Percentiles rank a stretch among this genome's conserved stretches.
Evolutionary conservation across 1,284 basidiomycete genomes (phyloP).

Genomic region (Ustilago nuda): DNA sequence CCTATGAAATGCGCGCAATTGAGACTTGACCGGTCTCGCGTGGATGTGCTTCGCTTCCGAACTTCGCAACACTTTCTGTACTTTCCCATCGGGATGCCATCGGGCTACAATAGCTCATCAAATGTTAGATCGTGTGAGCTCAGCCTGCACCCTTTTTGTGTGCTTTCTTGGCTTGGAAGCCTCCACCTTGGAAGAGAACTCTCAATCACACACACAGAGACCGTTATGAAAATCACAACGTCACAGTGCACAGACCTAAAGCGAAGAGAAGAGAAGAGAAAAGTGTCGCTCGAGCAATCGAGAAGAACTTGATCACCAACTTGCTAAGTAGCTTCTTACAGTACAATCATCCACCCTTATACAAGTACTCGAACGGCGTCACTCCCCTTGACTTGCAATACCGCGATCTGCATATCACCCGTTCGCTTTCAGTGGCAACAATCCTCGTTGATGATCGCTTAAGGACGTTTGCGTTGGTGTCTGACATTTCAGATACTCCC

Average conservation of each 20-base stretch:
- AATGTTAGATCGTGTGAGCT: constrained; percentile 24
- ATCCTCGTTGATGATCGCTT: constrained; percentile 5
- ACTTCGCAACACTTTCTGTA: neutral
- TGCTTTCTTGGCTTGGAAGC: neutral
- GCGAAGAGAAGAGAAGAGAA: neutral
- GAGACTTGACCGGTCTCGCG: neutral
- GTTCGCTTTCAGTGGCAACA: neutral
- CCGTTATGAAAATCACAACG: constrained; percentile 12
- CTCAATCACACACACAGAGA: constrained; percentile 6
- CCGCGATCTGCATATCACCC: neutral
- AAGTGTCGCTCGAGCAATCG: constrained; percentile 3
- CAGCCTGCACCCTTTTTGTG: constrained; percentile 19
- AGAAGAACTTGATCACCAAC: constrained; percentile 8
- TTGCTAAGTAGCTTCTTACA: neutral
- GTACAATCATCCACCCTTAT: neutral
- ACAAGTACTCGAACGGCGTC: neutral
- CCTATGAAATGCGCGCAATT: neutral
- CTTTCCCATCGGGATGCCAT: constrained; percentile 15
- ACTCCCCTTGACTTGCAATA: neutral
- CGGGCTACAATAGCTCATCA: neutral
- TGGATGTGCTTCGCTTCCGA: constrained; percentile 8
- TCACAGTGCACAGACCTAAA: constrained; percentile 21
- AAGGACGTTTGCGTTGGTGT: neutral
- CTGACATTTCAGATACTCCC: neutral
- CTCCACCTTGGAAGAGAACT: neutral